A percentile compares a stretch with the other conserved stretches of the same genome.
Conservation (phyloP, 2,329 filamentous ascomycete genomes). For the Ophiostoma piceae region DNA sequence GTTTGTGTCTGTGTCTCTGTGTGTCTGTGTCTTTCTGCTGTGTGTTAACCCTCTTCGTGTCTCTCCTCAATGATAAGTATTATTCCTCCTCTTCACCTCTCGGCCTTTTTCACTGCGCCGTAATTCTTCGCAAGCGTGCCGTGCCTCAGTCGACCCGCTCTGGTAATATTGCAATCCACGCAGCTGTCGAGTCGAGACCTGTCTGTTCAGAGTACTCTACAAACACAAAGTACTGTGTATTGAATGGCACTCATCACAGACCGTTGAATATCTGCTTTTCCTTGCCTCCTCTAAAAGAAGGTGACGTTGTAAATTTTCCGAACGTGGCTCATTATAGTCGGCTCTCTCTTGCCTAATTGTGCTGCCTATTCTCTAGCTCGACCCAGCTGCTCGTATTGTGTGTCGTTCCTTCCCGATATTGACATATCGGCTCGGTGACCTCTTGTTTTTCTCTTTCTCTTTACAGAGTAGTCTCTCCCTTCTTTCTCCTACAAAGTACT, state of each 20-base stretch:
- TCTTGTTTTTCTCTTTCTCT: background rate
- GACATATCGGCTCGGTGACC: background rate
- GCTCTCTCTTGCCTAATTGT: background rate
- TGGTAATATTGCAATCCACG: background rate
- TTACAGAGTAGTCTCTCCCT: background rate
- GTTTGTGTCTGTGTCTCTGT: slow-evolving; percentile 3
- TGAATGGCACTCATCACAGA: background rate
- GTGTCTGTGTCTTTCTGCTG: slow-evolving; percentile 1
- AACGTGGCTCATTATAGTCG: slow-evolving; percentile 15
- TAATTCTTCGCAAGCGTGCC: slow-evolving; percentile 1
- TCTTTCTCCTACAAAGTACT: background rate
- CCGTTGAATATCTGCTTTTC: background rate
- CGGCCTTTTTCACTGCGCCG: slow-evolving; percentile 4
- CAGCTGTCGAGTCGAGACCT: background rate
- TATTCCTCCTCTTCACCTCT: background rate
- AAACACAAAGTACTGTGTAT: background rate
- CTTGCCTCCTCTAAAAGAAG: background rate
- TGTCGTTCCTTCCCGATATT: slow-evolving; percentile 6
- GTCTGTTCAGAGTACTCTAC: background rate
- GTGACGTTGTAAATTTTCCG: background rate
- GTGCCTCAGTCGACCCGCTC: slow-evolving; percentile 12
- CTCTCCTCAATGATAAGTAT: background rate
- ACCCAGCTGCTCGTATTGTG: background rate
- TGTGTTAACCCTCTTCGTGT: background rate
- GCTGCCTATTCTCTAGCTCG: background rate